Percentiles rank a stretch among this genome's conserved stretches.
These are phyloP conservation scores for Podospora anserina DNA, from an alignment of 495 filamentous ascomycete genomes.

Conservation along the genomic window DNA sequence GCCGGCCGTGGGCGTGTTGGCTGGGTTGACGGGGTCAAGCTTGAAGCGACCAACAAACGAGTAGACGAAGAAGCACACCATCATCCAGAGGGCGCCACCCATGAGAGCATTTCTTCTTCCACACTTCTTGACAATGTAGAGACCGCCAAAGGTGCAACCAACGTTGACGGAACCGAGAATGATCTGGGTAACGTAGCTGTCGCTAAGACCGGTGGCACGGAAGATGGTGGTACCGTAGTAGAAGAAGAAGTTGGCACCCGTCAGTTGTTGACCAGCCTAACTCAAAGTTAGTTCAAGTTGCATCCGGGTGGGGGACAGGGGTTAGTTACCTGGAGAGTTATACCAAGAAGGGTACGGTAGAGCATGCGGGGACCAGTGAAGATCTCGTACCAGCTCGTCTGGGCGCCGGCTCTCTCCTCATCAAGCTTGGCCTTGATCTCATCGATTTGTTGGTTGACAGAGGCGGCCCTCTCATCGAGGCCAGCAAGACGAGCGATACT, in stretches of 20 bases:
- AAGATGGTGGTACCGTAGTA: constrained; percentile 79
- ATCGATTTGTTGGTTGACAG: constrained; percentile 65
- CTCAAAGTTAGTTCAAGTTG: not conserved
- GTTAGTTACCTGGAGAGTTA: constrained; percentile 54
- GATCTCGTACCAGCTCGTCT: constrained; percentile 61
- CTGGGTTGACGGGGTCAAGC: constrained; percentile 48
- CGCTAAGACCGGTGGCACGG: constrained; percentile 60
- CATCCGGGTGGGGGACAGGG: not conserved
- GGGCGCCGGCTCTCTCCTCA: constrained; percentile 58
- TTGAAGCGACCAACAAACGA: constrained; percentile 64
- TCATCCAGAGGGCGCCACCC: constrained; percentile 65
- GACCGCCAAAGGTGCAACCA: constrained; percentile 64
- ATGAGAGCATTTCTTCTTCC: constrained; percentile 68
- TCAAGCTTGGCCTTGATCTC: constrained; percentile 68
- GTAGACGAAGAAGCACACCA: constrained; percentile 70
- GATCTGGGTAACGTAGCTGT: constrained; percentile 69
- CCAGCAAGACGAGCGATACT: constrained; percentile 73
- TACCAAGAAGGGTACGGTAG: constrained; percentile 66
- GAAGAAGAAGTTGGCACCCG: constrained; percentile 78
- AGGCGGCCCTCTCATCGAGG: constrained; percentile 58
- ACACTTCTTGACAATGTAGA: constrained; percentile 69
- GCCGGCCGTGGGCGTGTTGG: constrained; percentile 57
- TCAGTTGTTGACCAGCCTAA: constrained; percentile 63
- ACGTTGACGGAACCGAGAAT: constrained; percentile 76
- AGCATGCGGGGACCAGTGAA: constrained; percentile 71